Base-by-base conservation (phyloP, 306 rosid species). In the Sindora glabra region DNA sequence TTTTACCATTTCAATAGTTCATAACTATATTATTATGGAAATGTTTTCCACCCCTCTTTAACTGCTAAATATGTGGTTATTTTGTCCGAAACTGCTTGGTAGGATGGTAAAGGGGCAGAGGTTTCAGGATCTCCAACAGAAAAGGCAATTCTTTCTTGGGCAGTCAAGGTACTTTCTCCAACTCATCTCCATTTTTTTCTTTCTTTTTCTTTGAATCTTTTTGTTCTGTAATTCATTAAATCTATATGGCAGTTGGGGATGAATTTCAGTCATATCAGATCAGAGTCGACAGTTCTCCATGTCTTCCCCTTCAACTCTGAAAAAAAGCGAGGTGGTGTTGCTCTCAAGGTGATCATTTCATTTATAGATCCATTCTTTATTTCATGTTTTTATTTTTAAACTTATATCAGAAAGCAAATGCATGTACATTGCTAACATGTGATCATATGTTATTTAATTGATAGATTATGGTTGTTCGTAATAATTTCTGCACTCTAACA, bases 291-390 rank as follows among this genome's bases (percentile, higher is more conserved):
- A 44, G 73, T 89, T 71, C 90, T 92, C 21, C 95, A 86, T 39
- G 94, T 92, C 66, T 80, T 78, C 66, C 99, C 99, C 12, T 92
- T 92, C 85, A 92, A 89, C 74, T 92, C 99, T 13, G 99, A 92
- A 86, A 92, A 92, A 70, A 92, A 92, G 72, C 79, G 90, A 74
- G 99, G 99, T 2, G 96, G 99, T 62, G 94, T 84, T 78, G 99
- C 96, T 26, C 4, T 89, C 56, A 89, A 89, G 74, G 99, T 89
- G 74, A 62, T 73, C 26, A n/a, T n/a, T n/a, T n/a, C 62, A 34
- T 72, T 59, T 33, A 14, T 48, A 61, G 59, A 57, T 74, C 37
- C 22, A 63, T 53, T 21, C 40, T n/a, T 57, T 61, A 27, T 55
- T 71, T 59, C 23, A 54, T 56, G 59, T 52, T n/a, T 17, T 69